A percentile compares a stretch with the other conserved stretches of the same genome.
Conservation (phyloP, 306 rosid species). For the Inga oerstediana region DNA sequence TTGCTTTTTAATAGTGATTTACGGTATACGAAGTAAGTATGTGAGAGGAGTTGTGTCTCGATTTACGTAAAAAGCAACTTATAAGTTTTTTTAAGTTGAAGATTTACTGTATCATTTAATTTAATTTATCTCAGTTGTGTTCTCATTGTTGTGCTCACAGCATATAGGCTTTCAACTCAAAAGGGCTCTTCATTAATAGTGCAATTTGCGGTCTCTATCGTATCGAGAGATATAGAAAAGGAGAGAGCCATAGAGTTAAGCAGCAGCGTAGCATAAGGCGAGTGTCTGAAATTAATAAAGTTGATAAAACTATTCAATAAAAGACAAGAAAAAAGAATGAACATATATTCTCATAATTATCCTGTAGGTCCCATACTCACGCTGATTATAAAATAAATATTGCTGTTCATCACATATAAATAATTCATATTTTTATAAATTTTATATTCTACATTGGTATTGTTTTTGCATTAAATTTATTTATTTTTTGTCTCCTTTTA, state of each 20-base stretch:
- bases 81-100: too few species aligned
- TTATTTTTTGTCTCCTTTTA: not conserved
- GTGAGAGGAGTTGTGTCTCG: too few species aligned
- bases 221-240: conserved; percentile 24
- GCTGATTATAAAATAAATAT: too few species aligned
- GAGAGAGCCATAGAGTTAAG: not conserved
- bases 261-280: not conserved
- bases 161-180: too few species aligned
- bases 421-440: too few species aligned
- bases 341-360: not conserved
- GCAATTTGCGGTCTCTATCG: not conserved
- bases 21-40: too few species aligned
- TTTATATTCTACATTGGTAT: not conserved
- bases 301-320: not conserved
- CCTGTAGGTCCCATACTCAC: not conserved
- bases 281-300: not conserved
- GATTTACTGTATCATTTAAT: too few species aligned
- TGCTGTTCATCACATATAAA: not conserved
- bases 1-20: too few species aligned
- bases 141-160: too few species aligned
- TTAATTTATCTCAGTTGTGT: too few species aligned
- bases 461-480: not conserved
- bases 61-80: too few species aligned
- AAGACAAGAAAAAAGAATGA: not conserved
- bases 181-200: not conserved